Evolutionary conservation across 129 eudicot species (phyloP).

Genomic region (Flaveria ramosissima): DNA sequence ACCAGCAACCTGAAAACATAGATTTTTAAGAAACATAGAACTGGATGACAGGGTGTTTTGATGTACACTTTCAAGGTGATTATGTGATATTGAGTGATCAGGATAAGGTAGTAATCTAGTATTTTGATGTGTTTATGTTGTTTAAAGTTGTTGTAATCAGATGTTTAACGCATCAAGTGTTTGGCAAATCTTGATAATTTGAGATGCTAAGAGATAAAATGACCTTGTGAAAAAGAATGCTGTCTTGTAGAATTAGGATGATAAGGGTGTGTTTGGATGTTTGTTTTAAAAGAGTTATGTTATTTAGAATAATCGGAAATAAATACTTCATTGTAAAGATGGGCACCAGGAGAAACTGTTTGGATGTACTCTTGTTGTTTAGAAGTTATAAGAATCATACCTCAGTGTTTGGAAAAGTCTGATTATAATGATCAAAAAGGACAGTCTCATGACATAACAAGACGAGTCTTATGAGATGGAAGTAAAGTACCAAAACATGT

Average conservation of each 20-base stretch:
- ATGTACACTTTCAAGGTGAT: too few species aligned
- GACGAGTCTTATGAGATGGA: not conserved
- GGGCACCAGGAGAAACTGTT: not conserved
- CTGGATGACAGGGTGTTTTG: not conserved
- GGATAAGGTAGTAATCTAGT: not conserved
- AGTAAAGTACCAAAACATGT: not conserved
- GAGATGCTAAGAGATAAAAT: constrained; percentile 3
- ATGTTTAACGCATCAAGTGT: not conserved
- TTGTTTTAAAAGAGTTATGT: not conserved
- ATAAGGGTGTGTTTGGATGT: not conserved
- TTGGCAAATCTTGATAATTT: not conserved
- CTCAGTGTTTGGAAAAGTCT: not conserved
- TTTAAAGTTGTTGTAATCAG: not conserved
- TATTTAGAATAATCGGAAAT: not conserved
- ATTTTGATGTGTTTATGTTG: not conserved
- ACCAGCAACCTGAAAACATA: constrained; percentile 40
- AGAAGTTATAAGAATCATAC: not conserved
- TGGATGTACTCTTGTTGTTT: not conserved
- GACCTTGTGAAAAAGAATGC: not conserved
- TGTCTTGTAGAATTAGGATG: not conserved
- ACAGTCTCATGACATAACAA: not conserved
- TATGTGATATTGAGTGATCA: constrained; percentile 3
- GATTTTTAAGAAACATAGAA: not conserved
- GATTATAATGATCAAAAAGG: not conserved
- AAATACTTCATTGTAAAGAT: not conserved